These are phyloP conservation scores for Trichoderma sp. DNA, from an alignment of 2,329 filamentous ascomycete species.

Conservation along the genomic window DNA sequence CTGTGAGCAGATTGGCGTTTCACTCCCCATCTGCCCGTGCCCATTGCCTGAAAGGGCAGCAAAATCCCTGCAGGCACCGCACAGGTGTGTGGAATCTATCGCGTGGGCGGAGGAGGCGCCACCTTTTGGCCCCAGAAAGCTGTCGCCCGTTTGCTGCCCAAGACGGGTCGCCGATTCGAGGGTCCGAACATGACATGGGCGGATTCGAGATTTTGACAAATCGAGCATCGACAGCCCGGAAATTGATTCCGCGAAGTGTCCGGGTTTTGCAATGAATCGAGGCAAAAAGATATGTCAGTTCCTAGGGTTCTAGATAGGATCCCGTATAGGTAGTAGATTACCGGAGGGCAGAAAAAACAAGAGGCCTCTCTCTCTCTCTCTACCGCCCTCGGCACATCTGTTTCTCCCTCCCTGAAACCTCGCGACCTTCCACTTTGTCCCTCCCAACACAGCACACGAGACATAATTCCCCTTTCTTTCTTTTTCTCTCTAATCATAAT, in stretches of 20 bases:
- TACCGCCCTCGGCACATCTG: conserved; percentile 1
- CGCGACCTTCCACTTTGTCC: background rate
- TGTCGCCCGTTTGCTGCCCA: conserved; percentile 16
- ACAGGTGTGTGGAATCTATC: conserved; percentile 14
- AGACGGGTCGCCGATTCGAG: conserved; percentile 14
- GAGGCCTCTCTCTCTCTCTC: background rate
- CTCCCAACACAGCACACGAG: background rate
- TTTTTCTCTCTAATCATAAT: background rate
- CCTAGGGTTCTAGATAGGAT: background rate
- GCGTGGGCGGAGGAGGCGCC: conserved; percentile 4
- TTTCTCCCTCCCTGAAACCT: conserved; percentile 3
- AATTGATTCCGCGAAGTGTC: background rate
- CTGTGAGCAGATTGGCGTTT: conserved; percentile 6
- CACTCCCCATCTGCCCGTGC: background rate
- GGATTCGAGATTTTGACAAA: background rate
- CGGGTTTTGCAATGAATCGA: background rate
- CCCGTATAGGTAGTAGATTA: background rate
- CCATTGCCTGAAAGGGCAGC: conserved; percentile 11
- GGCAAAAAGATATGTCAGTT: background rate
- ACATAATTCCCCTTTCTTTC: background rate
- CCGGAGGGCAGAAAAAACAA: background rate
- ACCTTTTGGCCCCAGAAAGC: background rate
- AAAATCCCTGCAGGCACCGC: conserved; percentile 9
- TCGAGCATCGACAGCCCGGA: background rate
- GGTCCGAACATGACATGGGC: background rate